Evolutionary conservation across 441 rosid species (phyloP), one percentile per base, ranked within the genome.

Genomic region (Populus tomentosa): DNA sequence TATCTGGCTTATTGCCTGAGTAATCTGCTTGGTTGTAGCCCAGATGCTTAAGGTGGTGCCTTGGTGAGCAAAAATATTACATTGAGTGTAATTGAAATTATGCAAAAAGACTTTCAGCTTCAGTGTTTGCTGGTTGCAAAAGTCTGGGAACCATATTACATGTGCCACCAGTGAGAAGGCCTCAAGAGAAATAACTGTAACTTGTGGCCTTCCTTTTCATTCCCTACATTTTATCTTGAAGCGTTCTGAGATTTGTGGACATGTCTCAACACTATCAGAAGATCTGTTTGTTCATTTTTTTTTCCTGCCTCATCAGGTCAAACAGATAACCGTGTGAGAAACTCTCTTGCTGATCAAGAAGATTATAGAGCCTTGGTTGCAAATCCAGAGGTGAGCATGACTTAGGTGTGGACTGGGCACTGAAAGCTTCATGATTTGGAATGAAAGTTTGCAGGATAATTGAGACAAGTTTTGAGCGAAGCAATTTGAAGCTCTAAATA

Each of bases 311-410:
- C 20, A 68, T 78, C 85, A 95, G 99, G 92, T 69, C 88, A 83
- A 78, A 74, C 81, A 72, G 80, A 79, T 84, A 77, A 79, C 77
- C 33, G 76, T 36, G 86, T 82, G 33, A 86, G 78, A 80, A 53
- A 83, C 73, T 79, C 81, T 80, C 72, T 77, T 72, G 85, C 76
- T 71, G 87, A 88, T 76, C 92, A 86, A 72, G 95, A 88, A 75
- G 91, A 79, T 82, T 74, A 80, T 75, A 78, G 81, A 77, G 79
- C 69, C 50, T 74, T 82, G 18, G 65, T 73, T 72, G 75, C 86
- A 76, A 70, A 71, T 82, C 61, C 87, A 46, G 88, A 86, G 98
- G 97, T 95, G 78, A 80, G 92, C 79, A 64, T 30, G 46, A 76
- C 50, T 53, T 28, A 66, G 53, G 46, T 74, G 42, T 71, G 71